phyloP scores from a whole-genome alignment of 2,329 filamentous ascomycete species.

The Colletotrichum tropicale region DNA sequence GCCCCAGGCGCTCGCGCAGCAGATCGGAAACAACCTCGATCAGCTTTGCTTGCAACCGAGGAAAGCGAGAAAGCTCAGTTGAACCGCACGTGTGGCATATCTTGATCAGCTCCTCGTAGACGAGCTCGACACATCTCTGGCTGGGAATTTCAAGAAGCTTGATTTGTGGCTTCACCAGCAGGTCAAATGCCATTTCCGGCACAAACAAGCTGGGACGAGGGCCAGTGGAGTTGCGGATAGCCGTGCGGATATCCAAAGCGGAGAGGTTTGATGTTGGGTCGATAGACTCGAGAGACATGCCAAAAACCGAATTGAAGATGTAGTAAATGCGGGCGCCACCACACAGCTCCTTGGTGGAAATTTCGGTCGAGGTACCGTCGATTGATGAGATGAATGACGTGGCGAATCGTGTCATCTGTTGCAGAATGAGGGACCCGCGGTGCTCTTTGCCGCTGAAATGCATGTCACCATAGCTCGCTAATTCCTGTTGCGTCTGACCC shows the following conservation, averaged over 20 bases:
- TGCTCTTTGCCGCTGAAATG: constrained; percentile 98
- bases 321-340: constrained; percentile 97
- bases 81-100: constrained; percentile 99
- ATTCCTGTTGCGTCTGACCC: constrained; percentile 99
- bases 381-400: constrained; percentile 98
- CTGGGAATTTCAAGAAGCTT: constrained; percentile 94
- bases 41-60: constrained; percentile 91
- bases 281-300: constrained; percentile 93
- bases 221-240: constrained; percentile 96
- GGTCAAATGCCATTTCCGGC: constrained; percentile 95
- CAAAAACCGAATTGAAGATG: constrained; percentile 99
- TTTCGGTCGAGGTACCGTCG: constrained; percentile 97
- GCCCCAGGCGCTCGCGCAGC: constrained; percentile 87
- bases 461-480: constrained; percentile 97
- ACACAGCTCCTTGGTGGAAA: constrained; percentile 97
- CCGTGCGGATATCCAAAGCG: constrained; percentile 92
- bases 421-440: constrained; percentile 89
- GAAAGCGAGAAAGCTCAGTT: constrained; percentile 89
- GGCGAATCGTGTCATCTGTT: constrained; percentile 97
- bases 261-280: constrained; percentile 96
- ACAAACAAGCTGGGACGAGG: constrained; percentile 96
- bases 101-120: constrained; percentile 99
- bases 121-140: constrained; percentile 95
- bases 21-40: constrained; percentile 98
- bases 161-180: constrained; percentile 97